Evolutionary conservation across 805 yeast genomes (phyloP).

Genomic region (Lachancea quebecensis): DNA sequence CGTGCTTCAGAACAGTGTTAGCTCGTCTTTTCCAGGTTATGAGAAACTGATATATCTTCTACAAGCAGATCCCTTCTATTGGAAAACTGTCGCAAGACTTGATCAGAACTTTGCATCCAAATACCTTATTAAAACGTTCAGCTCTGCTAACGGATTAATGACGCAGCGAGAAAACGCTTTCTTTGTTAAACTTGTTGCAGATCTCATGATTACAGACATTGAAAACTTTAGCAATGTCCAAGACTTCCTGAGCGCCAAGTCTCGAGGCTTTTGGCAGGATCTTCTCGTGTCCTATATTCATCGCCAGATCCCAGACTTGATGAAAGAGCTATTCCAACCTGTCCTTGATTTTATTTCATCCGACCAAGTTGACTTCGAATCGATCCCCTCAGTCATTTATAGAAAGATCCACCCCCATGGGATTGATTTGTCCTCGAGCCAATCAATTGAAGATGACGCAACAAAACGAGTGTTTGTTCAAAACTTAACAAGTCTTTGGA

Average conservation of each 20-base stretch:
- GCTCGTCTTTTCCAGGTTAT: slow-evolving; percentile 33
- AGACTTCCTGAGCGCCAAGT: slow-evolving; percentile 23
- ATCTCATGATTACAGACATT: slow-evolving; percentile 39
- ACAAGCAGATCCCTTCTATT: slow-evolving; percentile 76
- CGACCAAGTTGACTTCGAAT: slow-evolving; percentile 55
- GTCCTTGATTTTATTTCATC: slow-evolving; percentile 33
- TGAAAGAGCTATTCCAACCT: slow-evolving; percentile 31
- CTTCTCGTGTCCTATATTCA: slow-evolving; percentile 36
- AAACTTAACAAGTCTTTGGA: slow-evolving; percentile 71
- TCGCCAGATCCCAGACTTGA: slow-evolving; percentile 30
- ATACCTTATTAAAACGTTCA: slow-evolving; percentile 25
- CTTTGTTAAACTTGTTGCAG: slow-evolving; percentile 50
- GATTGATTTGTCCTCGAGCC: slow-evolving; percentile 43
- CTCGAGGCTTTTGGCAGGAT: slow-evolving; percentile 37
- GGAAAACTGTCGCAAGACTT: slow-evolving; percentile 46
- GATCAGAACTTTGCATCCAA: slow-evolving; percentile 26
- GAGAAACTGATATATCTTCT: slow-evolving; percentile 74
- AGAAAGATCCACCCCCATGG: slow-evolving; percentile 34
- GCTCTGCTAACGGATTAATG: slow-evolving; percentile 28
- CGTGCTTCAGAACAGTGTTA: slow-evolving; percentile 7
- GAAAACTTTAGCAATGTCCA: slow-evolving; percentile 17
- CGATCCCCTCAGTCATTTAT: slow-evolving; percentile 65
- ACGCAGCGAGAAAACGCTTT: slow-evolving; percentile 61
- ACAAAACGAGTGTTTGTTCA: slow-evolving; percentile 63
- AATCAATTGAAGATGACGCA: slow-evolving; percentile 73